Evolutionary conservation across 768 basidiomycete genomes (phyloP).

Genomic region (Solioccasus polychromus): DNA sequence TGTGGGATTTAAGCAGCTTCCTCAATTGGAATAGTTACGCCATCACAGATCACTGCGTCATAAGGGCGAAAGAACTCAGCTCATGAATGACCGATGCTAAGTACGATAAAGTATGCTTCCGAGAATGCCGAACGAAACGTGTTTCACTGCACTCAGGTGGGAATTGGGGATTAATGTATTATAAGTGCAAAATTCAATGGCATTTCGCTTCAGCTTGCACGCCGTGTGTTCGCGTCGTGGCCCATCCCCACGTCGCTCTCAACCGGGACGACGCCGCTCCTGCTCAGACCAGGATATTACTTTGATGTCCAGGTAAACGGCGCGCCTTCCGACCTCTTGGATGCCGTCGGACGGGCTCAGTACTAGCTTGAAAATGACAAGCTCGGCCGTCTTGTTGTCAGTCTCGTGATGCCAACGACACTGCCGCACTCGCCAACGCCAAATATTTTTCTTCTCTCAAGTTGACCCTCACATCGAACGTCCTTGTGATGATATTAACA

Average conservation of each 20-base stretch:
- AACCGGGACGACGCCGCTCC: conserved; percentile 28
- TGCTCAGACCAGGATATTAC: conserved; percentile 25
- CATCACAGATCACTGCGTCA: too few relatives aligned
- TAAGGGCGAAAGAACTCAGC: too few relatives aligned
- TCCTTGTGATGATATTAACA: background rate
- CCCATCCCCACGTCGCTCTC: conserved; percentile 28
- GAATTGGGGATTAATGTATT: too few relatives aligned
- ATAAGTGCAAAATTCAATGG: too few relatives aligned
- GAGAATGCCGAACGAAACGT: too few relatives aligned
- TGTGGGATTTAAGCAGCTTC: too few relatives aligned
- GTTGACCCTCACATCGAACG: conserved; percentile 21
- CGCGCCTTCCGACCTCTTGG: conserved; percentile 33
- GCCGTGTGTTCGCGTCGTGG: conserved; percentile 26
- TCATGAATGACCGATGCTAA: too few relatives aligned
- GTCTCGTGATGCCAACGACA: conserved; percentile 36
- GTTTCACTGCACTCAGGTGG: too few relatives aligned
- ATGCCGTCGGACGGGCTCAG: conserved; percentile 32
- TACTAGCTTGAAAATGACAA: conserved; percentile 35
- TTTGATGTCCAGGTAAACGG: conserved; percentile 24
- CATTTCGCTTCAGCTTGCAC: conserved; percentile 3
- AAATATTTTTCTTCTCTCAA: conserved; percentile 23
- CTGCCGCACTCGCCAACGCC: conserved; percentile 25
- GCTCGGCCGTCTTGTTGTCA: conserved; percentile 40
- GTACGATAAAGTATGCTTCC: too few relatives aligned
- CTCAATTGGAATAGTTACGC: too few relatives aligned